phyloP scores from a whole-genome alignment of 1,284 basidiomycete genomes.

The Rhodofomes roseus region DNA sequence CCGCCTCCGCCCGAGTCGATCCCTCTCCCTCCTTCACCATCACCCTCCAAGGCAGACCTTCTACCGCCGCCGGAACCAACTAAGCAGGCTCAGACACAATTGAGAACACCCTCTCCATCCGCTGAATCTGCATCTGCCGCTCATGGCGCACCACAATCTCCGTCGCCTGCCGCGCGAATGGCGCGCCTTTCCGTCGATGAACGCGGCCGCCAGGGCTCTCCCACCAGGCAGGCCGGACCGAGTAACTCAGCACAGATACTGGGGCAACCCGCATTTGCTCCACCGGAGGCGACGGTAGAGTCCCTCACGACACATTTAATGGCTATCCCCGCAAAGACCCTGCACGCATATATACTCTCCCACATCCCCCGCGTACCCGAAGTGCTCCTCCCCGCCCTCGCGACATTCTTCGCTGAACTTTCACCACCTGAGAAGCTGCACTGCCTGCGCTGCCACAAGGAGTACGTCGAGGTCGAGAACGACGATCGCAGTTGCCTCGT shows the following conservation, averaged over 20 bases:
- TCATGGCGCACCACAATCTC: constrained; percentile 25
- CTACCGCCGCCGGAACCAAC: neutral
- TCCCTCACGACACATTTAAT: constrained; percentile 48
- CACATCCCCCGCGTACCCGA: constrained; percentile 35
- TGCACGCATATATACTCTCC: constrained; percentile 58
- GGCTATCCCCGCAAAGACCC: constrained; percentile 60
- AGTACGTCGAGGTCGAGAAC: constrained; percentile 36
- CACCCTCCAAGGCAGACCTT: constrained; percentile 3
- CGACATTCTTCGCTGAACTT: constrained; percentile 54
- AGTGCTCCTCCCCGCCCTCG: constrained; percentile 37
- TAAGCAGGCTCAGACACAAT: constrained; percentile 26
- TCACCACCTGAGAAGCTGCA: constrained; percentile 63
- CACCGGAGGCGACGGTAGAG: constrained; percentile 31
- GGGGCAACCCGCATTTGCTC: constrained; percentile 10
- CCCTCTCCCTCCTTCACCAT: constrained; percentile 11
- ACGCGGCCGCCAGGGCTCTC: constrained; percentile 14
- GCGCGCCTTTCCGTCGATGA: constrained; percentile 23
- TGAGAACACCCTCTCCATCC: constrained; percentile 53
- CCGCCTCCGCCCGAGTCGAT: constrained; percentile 12
- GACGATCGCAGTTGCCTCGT: constrained; percentile 41
- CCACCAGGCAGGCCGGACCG: constrained; percentile 12
- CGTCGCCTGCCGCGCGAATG: constrained; percentile 20
- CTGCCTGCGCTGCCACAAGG: constrained; percentile 69
- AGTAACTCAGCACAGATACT: constrained; percentile 3
- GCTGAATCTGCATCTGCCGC: constrained; percentile 29